Conservation (phyloP, 2,329 filamentous ascomycete species). For the Neofusicoccum parvum region DNA sequence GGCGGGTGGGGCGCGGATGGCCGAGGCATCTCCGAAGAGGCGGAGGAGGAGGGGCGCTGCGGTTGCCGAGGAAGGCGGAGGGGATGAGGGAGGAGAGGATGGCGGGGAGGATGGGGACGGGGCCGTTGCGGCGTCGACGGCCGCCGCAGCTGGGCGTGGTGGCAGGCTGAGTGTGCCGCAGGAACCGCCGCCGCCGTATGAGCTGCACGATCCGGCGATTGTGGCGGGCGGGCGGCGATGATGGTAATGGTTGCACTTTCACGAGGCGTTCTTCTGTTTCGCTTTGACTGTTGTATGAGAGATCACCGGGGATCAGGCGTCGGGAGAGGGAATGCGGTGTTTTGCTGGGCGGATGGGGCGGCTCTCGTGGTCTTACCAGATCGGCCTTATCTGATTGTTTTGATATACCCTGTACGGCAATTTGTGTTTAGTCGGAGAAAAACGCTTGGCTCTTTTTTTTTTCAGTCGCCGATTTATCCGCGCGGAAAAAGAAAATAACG, state of each 20-base stretch:
- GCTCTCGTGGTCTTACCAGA: background rate
- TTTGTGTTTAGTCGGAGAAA: background rate
- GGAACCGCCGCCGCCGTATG: constrained; percentile 28
- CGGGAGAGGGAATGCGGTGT: background rate
- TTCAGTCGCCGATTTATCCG: background rate
- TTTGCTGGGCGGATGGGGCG: background rate
- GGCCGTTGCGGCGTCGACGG: background rate
- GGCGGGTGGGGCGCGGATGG: background rate
- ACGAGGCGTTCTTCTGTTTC: background rate
- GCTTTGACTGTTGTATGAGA: background rate
- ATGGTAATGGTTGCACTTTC: too few relatives aligned
- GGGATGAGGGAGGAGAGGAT: constrained; percentile 7
- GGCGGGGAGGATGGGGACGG: constrained; percentile 6
- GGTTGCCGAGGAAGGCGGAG: background rate
- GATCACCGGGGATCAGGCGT: too few relatives aligned
- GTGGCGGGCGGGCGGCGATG: background rate
- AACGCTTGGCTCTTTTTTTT: background rate
- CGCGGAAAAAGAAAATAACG: background rate
- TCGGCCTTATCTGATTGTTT: constrained; percentile 17
- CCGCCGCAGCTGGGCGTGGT: background rate
- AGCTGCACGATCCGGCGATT: constrained; percentile 26
- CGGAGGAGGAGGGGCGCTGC: background rate
- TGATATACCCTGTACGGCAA: constrained; percentile 19
- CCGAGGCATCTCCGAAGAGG: constrained; percentile 28
- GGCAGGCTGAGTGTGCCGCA: constrained; percentile 22